Conservation (phyloP, 345 rosid genomes). For the Sonneratia alba region DNA sequence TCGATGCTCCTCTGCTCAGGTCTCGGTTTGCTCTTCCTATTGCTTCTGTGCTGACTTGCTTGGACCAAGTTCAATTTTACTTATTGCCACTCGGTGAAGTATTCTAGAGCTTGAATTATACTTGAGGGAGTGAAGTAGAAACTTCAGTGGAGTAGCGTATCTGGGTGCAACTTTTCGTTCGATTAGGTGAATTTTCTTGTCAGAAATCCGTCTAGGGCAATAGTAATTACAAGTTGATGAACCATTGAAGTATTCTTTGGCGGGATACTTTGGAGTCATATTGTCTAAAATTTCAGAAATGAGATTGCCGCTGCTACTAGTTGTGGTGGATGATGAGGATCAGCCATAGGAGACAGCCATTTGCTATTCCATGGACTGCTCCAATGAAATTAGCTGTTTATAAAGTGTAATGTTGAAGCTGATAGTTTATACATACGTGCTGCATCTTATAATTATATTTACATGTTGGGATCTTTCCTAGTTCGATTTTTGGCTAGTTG, state of each 20-base stretch:
- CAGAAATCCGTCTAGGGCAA: too few species aligned
- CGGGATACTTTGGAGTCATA: too few species aligned
- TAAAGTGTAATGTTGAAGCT: not conserved
- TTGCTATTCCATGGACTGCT: too few species aligned
- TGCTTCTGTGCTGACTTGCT: not conserved
- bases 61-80: not conserved
- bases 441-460: not conserved
- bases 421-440: not conserved
- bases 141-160: too few species aligned
- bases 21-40: constrained; percentile 10
- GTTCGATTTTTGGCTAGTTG: not conserved
- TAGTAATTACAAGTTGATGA: too few species aligned
- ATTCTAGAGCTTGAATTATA: not conserved
- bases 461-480: not conserved
- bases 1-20: constrained; percentile 43
- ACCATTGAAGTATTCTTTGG: too few species aligned
- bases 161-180: not conserved
- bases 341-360: too few species aligned
- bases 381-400: too few species aligned
- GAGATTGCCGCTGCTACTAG: too few species aligned
- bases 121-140: not conserved
- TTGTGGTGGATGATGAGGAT: too few species aligned
- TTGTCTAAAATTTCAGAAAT: too few species aligned
- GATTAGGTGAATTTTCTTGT: not conserved
- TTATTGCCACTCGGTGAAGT: not conserved